Base-by-base conservation (phyloP, 352 stramenopile genomes). In the Blastocystis sp. region DNA sequence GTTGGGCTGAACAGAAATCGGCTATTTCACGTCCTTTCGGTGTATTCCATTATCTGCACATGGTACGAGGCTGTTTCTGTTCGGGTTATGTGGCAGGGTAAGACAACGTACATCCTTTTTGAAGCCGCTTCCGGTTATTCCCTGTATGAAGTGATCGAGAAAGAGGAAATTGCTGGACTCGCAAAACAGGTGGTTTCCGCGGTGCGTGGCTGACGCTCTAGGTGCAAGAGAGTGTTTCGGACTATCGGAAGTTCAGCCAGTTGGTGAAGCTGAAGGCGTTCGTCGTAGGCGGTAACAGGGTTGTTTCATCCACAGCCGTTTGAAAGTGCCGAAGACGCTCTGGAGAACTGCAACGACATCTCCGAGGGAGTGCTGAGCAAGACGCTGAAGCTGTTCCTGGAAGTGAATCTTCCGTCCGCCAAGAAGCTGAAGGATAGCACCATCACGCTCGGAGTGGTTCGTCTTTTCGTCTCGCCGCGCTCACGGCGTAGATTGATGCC, bases 301-400 rank as follows among this genome's bases (percentile, higher is more conserved):
- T 0, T 4, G 10, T n/a, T 90, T 76, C 24, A 71, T 13, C 19
- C 31, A 50, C 94, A 98, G 91, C 97, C 98, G 16, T 99, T 99
- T 93, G 98, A 96, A 90, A 98, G 95, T 41, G 97, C 97, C 0
- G 96, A 99, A 92, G 98, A 98, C 90, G 97, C 97, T 13, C 93
- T 99, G 3, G 96, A 98, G 91, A 99, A 99, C 94, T 98, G 98
- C 88, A 99, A 99, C 92, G 97, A 97, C 88, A 93, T 99, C 55
- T 98, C 95, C 81, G 96, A 98, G 92, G 94, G 90, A 50, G 91
- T 98, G 39, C 77, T 98, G 59, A 93, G 94, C 76, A 94, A 98
- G 41, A 95, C 97, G 91, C 94, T 98, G 62, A 96, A 98, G 91
- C 96, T 97, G 91, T 99, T 99, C 93, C 94, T 99, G 71, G 97